A percentile compares a stretch with the other conserved stretches of the same genome.
Conservation (phyloP, 164 flowering plant species). For the Vitis rupestris region DNA sequence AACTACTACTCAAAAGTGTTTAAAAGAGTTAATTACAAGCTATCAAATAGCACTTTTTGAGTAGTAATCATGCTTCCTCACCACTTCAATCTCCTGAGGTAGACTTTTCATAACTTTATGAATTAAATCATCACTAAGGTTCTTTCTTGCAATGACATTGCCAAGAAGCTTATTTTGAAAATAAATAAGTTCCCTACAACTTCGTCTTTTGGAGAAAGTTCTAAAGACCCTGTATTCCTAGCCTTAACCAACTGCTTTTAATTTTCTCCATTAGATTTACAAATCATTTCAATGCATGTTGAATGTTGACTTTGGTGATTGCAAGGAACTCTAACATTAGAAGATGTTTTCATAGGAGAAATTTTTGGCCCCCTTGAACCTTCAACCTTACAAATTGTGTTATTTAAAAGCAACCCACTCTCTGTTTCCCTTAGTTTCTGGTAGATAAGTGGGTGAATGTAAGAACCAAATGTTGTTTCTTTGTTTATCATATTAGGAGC, state of each 20-base stretch:
- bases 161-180: slow-evolving; percentile 63
- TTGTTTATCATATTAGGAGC: slow-evolving; percentile 15
- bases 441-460: slow-evolving; percentile 51
- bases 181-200: slow-evolving; percentile 88
- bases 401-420: slow-evolving; percentile 18
- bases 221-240: slow-evolving; percentile 42
- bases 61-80: slow-evolving; percentile 41
- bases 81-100: slow-evolving; percentile 62
- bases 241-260: slow-evolving; percentile 49
- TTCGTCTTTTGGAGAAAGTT: slow-evolving; percentile 77
- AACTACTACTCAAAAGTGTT: too few relatives aligned
- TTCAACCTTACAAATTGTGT: slow-evolving; percentile 8
- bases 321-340: slow-evolving; percentile 26
- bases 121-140: slow-evolving; percentile 60
- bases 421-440: slow-evolving; percentile 40
- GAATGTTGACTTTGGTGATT: slow-evolving; percentile 23
- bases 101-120: slow-evolving; percentile 56
- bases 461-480: slow-evolving; percentile 25
- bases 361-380: slow-evolving; percentile 30
- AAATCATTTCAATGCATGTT: slow-evolving; percentile 18
- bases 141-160: slow-evolving; percentile 55
- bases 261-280: slow-evolving; percentile 22
- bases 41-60: too few relatives aligned
- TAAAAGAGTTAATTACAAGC: too few relatives aligned
- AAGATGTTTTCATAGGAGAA: slow-evolving; percentile 26